These are phyloP conservation scores for Paraconiothyrium brasiliense DNA, from an alignment of 2,329 filamentous ascomycete genomes.

Conservation along the genomic window DNA sequence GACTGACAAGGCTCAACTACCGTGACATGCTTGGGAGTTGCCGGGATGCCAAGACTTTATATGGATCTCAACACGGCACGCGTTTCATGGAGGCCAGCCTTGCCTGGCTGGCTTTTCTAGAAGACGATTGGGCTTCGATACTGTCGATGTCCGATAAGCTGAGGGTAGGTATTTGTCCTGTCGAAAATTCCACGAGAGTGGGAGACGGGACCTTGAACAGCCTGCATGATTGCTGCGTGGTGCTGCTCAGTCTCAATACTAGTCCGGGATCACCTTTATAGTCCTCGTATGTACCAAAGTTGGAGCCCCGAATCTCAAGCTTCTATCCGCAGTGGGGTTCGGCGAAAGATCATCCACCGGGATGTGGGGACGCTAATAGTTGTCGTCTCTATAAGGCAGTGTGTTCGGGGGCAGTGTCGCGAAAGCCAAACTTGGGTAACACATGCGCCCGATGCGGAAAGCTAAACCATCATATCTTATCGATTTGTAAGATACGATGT, in stretches of 20 bases:
- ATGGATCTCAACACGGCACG: constrained; percentile 18
- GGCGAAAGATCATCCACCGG: background rate
- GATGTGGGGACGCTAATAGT: background rate
- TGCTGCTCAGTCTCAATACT: background rate
- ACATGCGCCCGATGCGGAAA: background rate
- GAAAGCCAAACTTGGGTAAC: background rate
- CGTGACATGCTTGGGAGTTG: constrained; percentile 12
- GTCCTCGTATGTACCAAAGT: background rate
- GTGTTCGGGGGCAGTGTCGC: background rate
- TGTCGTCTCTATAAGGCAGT: background rate
- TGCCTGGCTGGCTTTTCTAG: constrained; percentile 2
- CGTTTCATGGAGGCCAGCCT: constrained; percentile 22
- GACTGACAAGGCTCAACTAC: constrained; percentile 19
- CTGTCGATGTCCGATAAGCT: background rate
- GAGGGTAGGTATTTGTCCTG: background rate
- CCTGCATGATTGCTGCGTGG: background rate
- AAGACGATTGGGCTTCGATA: background rate
- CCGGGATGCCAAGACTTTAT: constrained; percentile 19
- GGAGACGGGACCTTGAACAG: background rate
- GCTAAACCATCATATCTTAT: background rate
- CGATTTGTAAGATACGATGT: background rate
- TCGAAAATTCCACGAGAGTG: background rate
- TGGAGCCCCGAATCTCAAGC: background rate
- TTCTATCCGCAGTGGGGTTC: background rate
- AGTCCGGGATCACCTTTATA: background rate